Percentiles rank a stretch among this genome's conserved stretches.
Conservation (phyloP, 1,284 basidiomycete genomes). For the Ustanciosporium gigantosporum region DNA sequence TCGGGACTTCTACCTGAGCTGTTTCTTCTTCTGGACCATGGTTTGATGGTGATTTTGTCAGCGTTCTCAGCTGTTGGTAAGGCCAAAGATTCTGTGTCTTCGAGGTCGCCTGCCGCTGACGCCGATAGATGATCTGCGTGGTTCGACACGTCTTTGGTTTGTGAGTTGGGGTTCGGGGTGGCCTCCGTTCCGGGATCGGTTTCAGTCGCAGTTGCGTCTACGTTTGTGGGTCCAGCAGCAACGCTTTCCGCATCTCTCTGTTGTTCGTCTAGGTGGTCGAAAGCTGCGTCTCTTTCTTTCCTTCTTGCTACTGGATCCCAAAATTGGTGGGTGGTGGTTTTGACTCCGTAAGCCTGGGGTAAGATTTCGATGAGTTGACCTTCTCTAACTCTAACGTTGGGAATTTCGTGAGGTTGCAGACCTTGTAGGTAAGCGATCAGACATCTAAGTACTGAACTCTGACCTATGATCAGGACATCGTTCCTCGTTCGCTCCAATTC, state of each 20-base stretch:
- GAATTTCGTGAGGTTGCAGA: slow-evolving; percentile 92
- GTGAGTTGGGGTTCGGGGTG: background rate
- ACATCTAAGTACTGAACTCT: slow-evolving; percentile 96
- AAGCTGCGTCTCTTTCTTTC: slow-evolving; percentile 47
- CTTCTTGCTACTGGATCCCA: slow-evolving; percentile 55
- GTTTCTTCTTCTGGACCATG: slow-evolving; percentile 24
- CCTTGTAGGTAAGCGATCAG: slow-evolving; percentile 73
- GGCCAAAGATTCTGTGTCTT: background rate
- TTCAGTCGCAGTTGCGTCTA: slow-evolving; percentile 1
- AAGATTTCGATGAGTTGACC: slow-evolving; percentile 57
- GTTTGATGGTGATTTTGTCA: background rate
- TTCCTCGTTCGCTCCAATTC: slow-evolving; percentile 79
- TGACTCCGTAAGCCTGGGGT: slow-evolving; percentile 58
- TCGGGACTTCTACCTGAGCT: slow-evolving; percentile 31
- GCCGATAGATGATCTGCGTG: background rate
- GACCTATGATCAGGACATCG: slow-evolving; percentile 69
- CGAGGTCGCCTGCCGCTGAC: background rate
- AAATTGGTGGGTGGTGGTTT: slow-evolving; percentile 52
- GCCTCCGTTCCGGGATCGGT: background rate
- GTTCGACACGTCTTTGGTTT: background rate
- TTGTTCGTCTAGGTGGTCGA: slow-evolving; percentile 30
- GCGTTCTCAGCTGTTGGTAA: slow-evolving; percentile 1
- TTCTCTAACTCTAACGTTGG: slow-evolving; percentile 80
- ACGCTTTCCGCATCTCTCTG: slow-evolving; percentile 14
- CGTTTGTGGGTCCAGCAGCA: slow-evolving; percentile 13